phyloP scores from a whole-genome alignment of 495 filamentous ascomycete genomes.

The Penicillium flavigenum region DNA sequence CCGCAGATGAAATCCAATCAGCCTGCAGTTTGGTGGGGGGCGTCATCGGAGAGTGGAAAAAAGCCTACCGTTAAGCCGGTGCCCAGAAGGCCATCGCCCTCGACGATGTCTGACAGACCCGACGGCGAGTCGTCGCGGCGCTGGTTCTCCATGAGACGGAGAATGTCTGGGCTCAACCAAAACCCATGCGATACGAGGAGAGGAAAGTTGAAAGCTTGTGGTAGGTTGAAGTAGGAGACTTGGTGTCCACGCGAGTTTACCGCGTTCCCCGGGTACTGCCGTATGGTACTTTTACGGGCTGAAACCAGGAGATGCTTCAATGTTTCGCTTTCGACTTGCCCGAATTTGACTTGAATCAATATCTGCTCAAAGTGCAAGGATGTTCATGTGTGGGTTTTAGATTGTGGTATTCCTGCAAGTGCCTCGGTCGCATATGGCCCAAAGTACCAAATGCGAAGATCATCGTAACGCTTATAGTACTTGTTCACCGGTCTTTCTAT shows the following conservation, averaged over 20 bases:
- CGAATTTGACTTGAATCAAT: not conserved
- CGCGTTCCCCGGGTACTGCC: constrained; percentile 33
- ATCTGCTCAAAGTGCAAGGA: not conserved
- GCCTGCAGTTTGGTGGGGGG: constrained; percentile 11
- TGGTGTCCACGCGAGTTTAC: constrained; percentile 41
- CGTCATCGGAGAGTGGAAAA: constrained; percentile 10
- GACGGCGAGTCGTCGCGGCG: constrained; percentile 49
- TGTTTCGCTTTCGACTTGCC: constrained; percentile 6
- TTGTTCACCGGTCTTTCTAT: not conserved
- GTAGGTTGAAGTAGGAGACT: constrained; percentile 27
- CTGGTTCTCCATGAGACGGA: constrained; percentile 46
- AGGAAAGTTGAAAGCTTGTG: constrained; percentile 18
- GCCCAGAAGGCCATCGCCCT: constrained; percentile 51
- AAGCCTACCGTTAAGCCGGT: constrained; percentile 52
- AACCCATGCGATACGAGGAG: constrained; percentile 31
- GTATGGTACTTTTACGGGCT: constrained; percentile 20
- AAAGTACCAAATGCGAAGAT: constrained; percentile 1
- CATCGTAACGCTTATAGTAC: not conserved
- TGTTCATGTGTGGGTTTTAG: not conserved
- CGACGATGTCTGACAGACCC: constrained; percentile 48
- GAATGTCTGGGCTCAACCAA: constrained; percentile 28
- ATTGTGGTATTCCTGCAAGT: not conserved
- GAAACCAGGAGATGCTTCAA: constrained; percentile 9
- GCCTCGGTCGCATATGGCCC: constrained; percentile 7
- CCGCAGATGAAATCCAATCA: constrained; percentile 7